These are phyloP conservation scores for Xylariaceae sp. DNA, from an alignment of 2,329 filamentous ascomycete genomes.

Conservation along the genomic window DNA sequence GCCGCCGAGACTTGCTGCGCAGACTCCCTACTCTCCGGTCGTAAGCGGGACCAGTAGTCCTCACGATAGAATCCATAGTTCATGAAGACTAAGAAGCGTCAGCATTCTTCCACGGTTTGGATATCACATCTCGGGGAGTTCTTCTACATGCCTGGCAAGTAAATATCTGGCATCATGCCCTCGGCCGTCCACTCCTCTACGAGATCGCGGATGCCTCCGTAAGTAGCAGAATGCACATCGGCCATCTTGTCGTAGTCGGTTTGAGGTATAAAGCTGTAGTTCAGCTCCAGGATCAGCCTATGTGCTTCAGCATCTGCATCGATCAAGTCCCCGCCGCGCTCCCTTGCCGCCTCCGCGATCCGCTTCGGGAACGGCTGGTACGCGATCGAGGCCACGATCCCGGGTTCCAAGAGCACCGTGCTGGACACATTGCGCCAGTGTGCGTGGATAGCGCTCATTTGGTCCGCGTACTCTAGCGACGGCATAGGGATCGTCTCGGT, in stretches of 20 bases:
- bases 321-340: slow-evolving; percentile 33
- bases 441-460: slow-evolving; percentile 29
- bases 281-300: slow-evolving; percentile 38
- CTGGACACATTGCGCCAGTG: slow-evolving; percentile 29
- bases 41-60: slow-evolving; percentile 37
- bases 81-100: slow-evolving; percentile 29
- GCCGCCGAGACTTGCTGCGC: slow-evolving; percentile 28
- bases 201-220: slow-evolving; percentile 29
- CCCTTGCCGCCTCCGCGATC: slow-evolving; percentile 29
- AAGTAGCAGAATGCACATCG: slow-evolving; percentile 28
- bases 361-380: slow-evolving; percentile 36
- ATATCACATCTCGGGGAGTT: too few relatives aligned
- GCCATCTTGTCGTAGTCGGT: slow-evolving; percentile 29
- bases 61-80: slow-evolving; percentile 38
- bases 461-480: slow-evolving; percentile 6
- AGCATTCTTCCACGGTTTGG: too few relatives aligned
- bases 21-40: slow-evolving; percentile 28
- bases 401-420: slow-evolving; percentile 20
- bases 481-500: slow-evolving; percentile 35
- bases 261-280: slow-evolving; percentile 33
- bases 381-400: slow-evolving; percentile 30
- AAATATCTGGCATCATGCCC: slow-evolving; percentile 29
- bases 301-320: slow-evolving; percentile 34
- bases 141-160: slow-evolving; percentile 23
- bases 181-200: slow-evolving; percentile 28